Evolutionary conservation across 1,284 basidiomycete species (phyloP).

Genomic region (Marasmius oreades): DNA sequence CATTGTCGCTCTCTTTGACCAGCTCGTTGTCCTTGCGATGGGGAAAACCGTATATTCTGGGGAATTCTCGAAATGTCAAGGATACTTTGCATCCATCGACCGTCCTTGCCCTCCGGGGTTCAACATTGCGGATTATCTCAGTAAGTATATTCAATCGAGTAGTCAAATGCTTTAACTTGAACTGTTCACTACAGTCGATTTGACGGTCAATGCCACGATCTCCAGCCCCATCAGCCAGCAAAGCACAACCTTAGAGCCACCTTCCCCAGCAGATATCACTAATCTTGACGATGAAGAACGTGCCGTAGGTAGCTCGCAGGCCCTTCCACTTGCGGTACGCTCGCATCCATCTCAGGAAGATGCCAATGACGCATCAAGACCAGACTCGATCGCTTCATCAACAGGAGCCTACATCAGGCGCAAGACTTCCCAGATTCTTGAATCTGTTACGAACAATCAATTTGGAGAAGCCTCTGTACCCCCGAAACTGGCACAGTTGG

Average conservation of each 20-base stretch:
- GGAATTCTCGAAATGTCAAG: conserved; percentile 68
- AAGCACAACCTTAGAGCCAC: conserved; percentile 33
- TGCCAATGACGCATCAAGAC: conserved; percentile 51
- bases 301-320: conserved; percentile 29
- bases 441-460: conserved; percentile 49
- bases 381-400: conserved; percentile 44
- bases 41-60: conserved; percentile 87
- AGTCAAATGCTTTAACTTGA: neutral
- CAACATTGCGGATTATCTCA: conserved; percentile 95
- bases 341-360: conserved; percentile 43
- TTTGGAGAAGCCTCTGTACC: conserved; percentile 40
- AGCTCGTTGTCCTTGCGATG: conserved; percentile 81
- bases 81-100: conserved; percentile 79
- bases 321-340: conserved; percentile 33
- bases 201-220: conserved; percentile 76
- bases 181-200: conserved; percentile 56
- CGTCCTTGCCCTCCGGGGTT: conserved; percentile 91
- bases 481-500: conserved; percentile 71
- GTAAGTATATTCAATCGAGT: conserved; percentile 42
- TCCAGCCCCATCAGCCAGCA: conserved; percentile 35
- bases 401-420: conserved; percentile 56
- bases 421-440: conserved; percentile 77
- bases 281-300: conserved; percentile 66
- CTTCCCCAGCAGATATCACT: conserved; percentile 33
- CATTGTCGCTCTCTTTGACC: conserved; percentile 94